Evolutionary conservation across 2,329 filamentous ascomycete genomes (phyloP), one percentile per base, ranked within the genome.

Genomic region (Fusarium clavum): DNA sequence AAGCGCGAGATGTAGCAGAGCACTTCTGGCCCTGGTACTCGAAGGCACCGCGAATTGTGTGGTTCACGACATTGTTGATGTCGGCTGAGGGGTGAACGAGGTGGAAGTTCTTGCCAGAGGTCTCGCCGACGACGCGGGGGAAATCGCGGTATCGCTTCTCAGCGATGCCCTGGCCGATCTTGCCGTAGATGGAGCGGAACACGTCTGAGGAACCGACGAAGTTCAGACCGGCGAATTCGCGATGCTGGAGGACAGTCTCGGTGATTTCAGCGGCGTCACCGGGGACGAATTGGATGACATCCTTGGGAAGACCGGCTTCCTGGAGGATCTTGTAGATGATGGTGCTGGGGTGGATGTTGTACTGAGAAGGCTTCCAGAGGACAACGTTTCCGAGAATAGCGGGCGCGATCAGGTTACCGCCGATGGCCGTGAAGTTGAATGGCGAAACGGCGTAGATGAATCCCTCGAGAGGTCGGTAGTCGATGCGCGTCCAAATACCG

Each of bases 351-450:
- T 92, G 91, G 59, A 97, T 92, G 47, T 94, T 93, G 20, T 86
- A 91, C 71, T 94, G 93, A 8, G 92, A 96, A 13, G 94, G 94
- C 86, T 98, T 98, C 94, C 94, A 98, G 49, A 98, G 83, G 4
- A 97, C 94, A 2, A 98, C 95, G 79, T 98, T 98, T 57, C 94
- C 94, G 86, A 98, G 90, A 56, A 98, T 83, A 1, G 94, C 94
- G 10, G 95, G 94, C 29, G 89, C 91, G 18, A 92, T 89, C 44
- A 98, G 84, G 81, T 97, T 97, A 51, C 91, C 94, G 13, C 90
- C 94, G 73, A 98, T 97, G 61, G 94, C 94, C 13, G 94, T 97
- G 83, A 98, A 98, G 85, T 98, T 98, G 87, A 98, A 98, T 20
- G 94, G 94, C 43, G 91, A 93, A 74, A 98, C 90, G 30, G 94